Evolutionary conservation across 805 yeast genomes (phyloP), one percentile per base, ranked within the genome.

Genomic region (Metschnikowia noctiluminum): DNA sequence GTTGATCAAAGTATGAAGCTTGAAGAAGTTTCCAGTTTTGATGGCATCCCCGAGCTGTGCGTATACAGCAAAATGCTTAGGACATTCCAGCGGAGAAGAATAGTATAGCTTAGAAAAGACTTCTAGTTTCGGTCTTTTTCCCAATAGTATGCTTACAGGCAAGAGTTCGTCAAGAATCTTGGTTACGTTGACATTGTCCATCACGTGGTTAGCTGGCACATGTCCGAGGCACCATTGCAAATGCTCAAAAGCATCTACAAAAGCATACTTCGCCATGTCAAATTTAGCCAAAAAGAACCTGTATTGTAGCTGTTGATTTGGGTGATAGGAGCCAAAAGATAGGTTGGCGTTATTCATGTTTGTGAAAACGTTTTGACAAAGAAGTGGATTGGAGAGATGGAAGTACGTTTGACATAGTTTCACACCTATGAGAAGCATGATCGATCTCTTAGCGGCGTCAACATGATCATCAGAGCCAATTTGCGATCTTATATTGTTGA

Each of bases 331-430:
- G 3, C 53, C 54, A 45, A 73, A 72, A 36, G 68, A 70, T 36
- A 82, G 64, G 26, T 69, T 66, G 15, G 82, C 70, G 42, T 79
- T 78, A 55, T 77, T 79, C 69, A 82, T 76, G 60, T 82, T 82
- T 32, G 84, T 74, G 57, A 81, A 81, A 36, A 82, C 80, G 55
- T 82, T 81, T 34, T 81, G 74, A 62, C 87, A 82, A 14, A 81
- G 64, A 54, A 81, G 68, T 6, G 86, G 85, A 30, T 77, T 79
- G 30, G 71, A 76, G 21, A 82, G 73, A 36, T 62, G 66, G 59
- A 79, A 82, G 61, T 84, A 85, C 6, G 80, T 64, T 48, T 77
- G 72, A 59, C 87, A 83, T 43, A 84, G 65, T 48, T 70, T 69
- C 34, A 71, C 73, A 1, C 87, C 84, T 12, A 82, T 65, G 54